Evolutionary conservation across 1,139 yeast species (phyloP), one percentile per base, ranked within the genome.

Genomic region (Scheffersomyces parashehatae): DNA sequence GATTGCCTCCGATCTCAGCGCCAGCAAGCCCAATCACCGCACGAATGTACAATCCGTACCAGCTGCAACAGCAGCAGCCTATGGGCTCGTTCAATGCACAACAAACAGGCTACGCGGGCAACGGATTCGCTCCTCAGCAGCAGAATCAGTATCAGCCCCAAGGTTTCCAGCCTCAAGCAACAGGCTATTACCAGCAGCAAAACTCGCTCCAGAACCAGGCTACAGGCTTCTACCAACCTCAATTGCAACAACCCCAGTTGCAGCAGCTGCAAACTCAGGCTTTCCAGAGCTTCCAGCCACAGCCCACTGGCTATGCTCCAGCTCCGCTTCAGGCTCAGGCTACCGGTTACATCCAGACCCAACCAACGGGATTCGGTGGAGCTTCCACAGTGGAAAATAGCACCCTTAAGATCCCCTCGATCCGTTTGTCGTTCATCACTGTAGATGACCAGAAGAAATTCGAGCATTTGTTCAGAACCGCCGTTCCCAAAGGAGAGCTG

Each of bases 371-470:
- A 12, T 68, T 69, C n/a, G 35, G 24, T 5, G 54, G 50, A 28
- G 47, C 56, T 10, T 55, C 64, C 4, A 62, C 60, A 3, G 44
- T 57, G 24, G 73, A 69, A 46, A 70, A 71, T 48, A 61, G 55
- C 38, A 73, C 65, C 29, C 58, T 73, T 52, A 82, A 80, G 55
- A 81, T 83, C 49, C 90, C 89, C 16, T 66, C 67, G 46, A 83
- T 85, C 47, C 77, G 97, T 51, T 74, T 93, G 44, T 84, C 96
- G 9, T 93, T 93, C 59, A 81, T 93, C 51, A 83, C 95, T 3
- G 84, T 87, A 14, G 81, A 82, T 35, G 98, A 90, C 62, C 98
- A 93, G 68, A 76, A 77, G 47, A 86, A 88, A 64, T 93, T 88
- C 59, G 96, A 88, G 61, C 82, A 82, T 54, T 73, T 93, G 51